Evolutionary conservation across 163 green algal genomes (phyloP), one percentile per base, ranked within the genome.

Genomic region (Chlorella variabilis): DNA sequence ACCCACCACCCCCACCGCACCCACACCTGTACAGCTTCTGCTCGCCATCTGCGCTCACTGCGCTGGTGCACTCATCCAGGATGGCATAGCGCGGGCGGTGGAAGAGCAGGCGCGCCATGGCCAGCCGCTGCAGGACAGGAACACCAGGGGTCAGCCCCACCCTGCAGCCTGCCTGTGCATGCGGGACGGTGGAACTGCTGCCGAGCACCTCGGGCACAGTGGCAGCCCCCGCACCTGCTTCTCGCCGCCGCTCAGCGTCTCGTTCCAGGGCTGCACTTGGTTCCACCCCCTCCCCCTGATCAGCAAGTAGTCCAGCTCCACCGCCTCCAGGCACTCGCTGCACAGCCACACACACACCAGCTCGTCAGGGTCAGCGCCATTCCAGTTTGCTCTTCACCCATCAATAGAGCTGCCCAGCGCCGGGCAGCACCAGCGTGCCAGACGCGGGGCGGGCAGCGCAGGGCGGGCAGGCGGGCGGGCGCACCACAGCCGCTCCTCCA

Each of bases 11-110:
- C n/a, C n/a, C n/a, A n/a, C n/a, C n/a, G 6, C 38, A 25, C 2
- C 38, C 68, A 1, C 42, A 61, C 68, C 73, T 71, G 83, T 98
- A 98, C 77, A 98, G 90, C 78, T 87, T 86, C 42, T 48, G 42
- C 80, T 91, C 86, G 27, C 86, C 86, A 78, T 87, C 82, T 17
- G 82, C 77, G 33, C 76, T 85, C 31, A 98, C 96, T 42, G 96
- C 96, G 38, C 82, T 93, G 33, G 96, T 98, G 89, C 93, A 97
- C 90, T 98, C 96, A 77, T 98, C 96, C 83, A 98, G 89, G 31
- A 98, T 88, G 39, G 96, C 96, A 73, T 95, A 98, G 56, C 78
- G 69, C 3, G 91, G 92, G 33, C 75, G 66, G 86, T 98, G 94
- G 84, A 92, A 96, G 29, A 98, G 94, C 80, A 99, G 87, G 13